Evolutionary conservation across 371 early-diverging fungal genomes (phyloP), one percentile per base, ranked within the genome.

Genomic region (Blakeslea trispora): DNA sequence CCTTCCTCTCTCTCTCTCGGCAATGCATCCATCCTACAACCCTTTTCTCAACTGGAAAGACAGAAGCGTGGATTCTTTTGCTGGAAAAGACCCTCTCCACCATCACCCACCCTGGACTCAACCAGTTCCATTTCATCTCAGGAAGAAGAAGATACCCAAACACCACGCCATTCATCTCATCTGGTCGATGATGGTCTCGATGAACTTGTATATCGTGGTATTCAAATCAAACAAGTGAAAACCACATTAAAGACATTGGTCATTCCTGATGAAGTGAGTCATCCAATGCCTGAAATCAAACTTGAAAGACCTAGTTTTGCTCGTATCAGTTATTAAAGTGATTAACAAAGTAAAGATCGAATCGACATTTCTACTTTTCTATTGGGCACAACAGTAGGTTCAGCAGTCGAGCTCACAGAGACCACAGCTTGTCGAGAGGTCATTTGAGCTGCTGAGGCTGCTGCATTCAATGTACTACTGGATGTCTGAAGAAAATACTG

Each of bases 181-280:
- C 15, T 41, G 0, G 31, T 56, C 5, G 78, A 77, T 42, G 75
- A 77, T 50, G 78, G 78, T 14, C 59, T 61, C 10, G 68, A 66
- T 52, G 79, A 79, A 45, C 52, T 79, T 17, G 21, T 68, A 21
- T 75, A 75, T 37, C 63, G 79, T 47, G 79, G 79, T 45, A 79
- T 79, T 39, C 70, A 66, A n/a, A 71, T 79, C 17, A 79, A 79
- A 49, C 76, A 79, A 50, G 74, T 79, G 55, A 79, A 79, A 42
- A 66, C 74, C 13, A 79, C 79, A 9, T 46, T 79, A 3, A 79
- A 79, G 35, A 59, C 76, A 4, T 66, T 79, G 67, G 69, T 79
- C 3, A 71, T 79, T 34, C 72, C 79, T 1, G 69, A 75, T 37
- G 60, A 74, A 32, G 70, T 68, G 9, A 51, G 64, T 23, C 58